Evolutionary conservation across 106 monocot species (phyloP).

Genomic region (Acorus gramineus): DNA sequence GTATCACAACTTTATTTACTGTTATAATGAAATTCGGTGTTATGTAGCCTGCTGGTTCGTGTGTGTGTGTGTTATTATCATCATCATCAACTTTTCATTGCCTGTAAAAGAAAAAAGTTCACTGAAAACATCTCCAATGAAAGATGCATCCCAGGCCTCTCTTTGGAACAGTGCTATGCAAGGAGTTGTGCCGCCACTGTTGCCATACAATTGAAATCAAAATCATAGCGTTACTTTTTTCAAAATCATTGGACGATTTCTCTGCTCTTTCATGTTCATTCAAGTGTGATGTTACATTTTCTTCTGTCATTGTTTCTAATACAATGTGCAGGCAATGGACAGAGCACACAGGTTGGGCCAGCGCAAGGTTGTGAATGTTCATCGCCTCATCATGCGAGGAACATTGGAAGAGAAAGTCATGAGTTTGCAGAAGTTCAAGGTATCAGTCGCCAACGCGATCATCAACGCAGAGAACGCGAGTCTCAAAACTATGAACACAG

Average conservation of each 20-base stretch:
- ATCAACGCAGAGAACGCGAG: conserved; percentile 92
- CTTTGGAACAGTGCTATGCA: no score
- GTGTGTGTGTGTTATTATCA: no score
- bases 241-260: neutral
- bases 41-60: no score
- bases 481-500: conserved; percentile 96
- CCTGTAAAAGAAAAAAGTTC: no score
- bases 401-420: conserved; percentile 97
- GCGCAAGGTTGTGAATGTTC: conserved; percentile 90
- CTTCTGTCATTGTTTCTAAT: neutral
- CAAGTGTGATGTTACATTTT: neutral
- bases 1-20: no score
- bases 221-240: no score
- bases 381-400: conserved; percentile 96
- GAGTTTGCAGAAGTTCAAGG: conserved; percentile 90
- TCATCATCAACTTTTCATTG: no score
- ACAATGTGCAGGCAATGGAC: conserved; percentile 76
- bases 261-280: neutral
- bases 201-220: no score
- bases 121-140: no score
- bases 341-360: conserved; percentile 90
- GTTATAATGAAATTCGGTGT: no score
- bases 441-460: conserved; percentile 76
- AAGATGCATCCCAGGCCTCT: no score
- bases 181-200: no score